Evolutionary conservation across 1,284 basidiomycete genomes (phyloP).

Genomic region (Vanrija humicola): DNA sequence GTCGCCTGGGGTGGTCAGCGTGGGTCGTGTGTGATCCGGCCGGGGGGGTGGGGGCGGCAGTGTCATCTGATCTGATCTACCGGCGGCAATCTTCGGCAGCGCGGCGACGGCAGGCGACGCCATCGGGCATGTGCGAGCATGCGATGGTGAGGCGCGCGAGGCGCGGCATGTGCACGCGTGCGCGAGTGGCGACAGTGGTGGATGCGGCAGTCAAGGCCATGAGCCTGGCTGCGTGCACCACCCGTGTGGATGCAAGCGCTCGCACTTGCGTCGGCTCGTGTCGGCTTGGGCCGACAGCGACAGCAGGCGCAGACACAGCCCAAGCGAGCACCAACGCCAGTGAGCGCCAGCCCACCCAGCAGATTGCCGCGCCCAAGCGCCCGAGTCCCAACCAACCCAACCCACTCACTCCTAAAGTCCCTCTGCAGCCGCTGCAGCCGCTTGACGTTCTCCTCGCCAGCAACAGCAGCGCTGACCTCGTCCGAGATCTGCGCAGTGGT

Average conservation of each 20-base stretch:
- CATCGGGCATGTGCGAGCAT: neutral
- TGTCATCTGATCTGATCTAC: neutral
- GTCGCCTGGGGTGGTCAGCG: constrained; percentile 39
- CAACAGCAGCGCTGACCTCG: constrained; percentile 32
- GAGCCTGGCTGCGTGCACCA: too few relatives aligned
- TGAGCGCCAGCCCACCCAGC: neutral
- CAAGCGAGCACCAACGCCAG: too few relatives aligned
- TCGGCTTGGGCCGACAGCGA: too few relatives aligned
- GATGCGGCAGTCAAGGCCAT: neutral
- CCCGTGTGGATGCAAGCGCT: too few relatives aligned
- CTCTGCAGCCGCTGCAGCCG: constrained; percentile 30
- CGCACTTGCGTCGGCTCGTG: neutral
- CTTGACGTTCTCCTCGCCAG: constrained; percentile 44
- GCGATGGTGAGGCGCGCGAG: too few relatives aligned
- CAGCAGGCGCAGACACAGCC: too few relatives aligned
- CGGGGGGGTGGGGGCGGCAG: too few relatives aligned
- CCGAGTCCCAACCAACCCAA: too few relatives aligned
- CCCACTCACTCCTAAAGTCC: constrained; percentile 49
- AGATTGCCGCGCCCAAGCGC: neutral
- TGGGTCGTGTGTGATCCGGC: neutral
- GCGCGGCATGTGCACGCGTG: too few relatives aligned
- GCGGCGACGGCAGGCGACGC: neutral
- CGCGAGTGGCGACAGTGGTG: too few relatives aligned
- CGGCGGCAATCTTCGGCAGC: neutral
- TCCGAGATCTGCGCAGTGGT: too few relatives aligned